phyloP scores from a whole-genome alignment of 2,329 filamentous ascomycete species.

The Aureobasidium lini region DNA sequence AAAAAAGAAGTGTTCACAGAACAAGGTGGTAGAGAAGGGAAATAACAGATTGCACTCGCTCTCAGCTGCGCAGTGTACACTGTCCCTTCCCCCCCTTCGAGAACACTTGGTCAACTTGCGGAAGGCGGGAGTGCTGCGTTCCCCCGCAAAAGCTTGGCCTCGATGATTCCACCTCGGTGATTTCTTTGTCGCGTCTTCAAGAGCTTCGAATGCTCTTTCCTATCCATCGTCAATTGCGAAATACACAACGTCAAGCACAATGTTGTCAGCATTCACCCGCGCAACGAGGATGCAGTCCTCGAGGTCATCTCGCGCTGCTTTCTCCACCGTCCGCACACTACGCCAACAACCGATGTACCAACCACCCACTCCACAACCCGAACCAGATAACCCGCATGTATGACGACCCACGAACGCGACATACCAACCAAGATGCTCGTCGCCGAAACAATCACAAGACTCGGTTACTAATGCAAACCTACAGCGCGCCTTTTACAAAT shows the following conservation, averaged over 20 bases:
- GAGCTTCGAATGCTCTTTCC: background rate
- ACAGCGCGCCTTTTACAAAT: slow-evolving; percentile 63
- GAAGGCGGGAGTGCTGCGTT: background rate
- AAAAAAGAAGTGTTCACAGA: background rate
- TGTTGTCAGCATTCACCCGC: background rate
- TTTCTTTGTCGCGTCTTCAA: background rate
- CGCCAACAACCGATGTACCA: slow-evolving; percentile 10
- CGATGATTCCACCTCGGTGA: background rate
- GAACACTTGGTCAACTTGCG: slow-evolving; percentile 10
- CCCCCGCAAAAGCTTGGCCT: background rate
- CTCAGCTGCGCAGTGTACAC: background rate
- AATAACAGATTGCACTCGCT: background rate
- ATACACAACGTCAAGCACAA: background rate
- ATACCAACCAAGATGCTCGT: too few relatives aligned
- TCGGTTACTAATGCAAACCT: too few relatives aligned
- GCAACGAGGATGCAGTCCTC: background rate
- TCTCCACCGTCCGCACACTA: background rate
- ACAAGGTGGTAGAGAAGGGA: background rate
- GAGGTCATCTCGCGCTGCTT: background rate
- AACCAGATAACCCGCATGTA: slow-evolving; percentile 13
- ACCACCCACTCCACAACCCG: slow-evolving; percentile 2
- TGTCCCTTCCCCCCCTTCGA: background rate
- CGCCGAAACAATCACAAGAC: too few relatives aligned
- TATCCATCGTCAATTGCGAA: background rate
- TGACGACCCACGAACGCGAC: background rate